Base-by-base conservation (phyloP, 495 filamentous ascomycete genomes). In the Neurospora terricola region DNA sequence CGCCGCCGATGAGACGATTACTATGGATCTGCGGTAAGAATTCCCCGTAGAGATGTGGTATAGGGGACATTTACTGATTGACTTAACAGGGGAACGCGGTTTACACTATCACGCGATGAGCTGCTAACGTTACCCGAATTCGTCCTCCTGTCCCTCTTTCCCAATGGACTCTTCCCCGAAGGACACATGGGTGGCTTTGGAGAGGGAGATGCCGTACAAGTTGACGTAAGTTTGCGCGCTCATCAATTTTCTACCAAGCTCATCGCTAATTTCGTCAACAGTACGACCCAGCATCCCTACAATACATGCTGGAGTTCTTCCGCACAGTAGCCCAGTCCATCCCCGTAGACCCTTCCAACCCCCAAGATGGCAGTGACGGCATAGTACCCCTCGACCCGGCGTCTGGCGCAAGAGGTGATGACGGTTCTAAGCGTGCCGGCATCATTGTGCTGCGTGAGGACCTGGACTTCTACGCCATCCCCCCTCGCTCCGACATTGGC, bases 241-340 rank as follows among this genome's bases (percentile, higher is more conserved):
- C 72, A 72, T 73, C 70, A 68, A 71, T 75, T 59, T 81, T 87
- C 78, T 80, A 88, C 77, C 79, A 86, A 83, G 84, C 89, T 91
- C 82, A 92, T 86, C 80, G 76, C 72, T 76, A 71, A 70, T 16
- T 79, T 73, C 77, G 75, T 71, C 81, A 85, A 73, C 84, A 99
- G 96, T 99, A 98, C 83, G 96, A 99, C 81, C 95, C 96, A 38
- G 89, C 90, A 36, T 97, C 94, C 42, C 88, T 99, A 36, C 93
- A 98, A 82, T 99, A 98, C 85, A 99, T 99, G 96, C 88, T 99
- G 69, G 96, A 98, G 75, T 99, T 99, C 84, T 99, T 99, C 86
- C 93, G 96, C 54, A 90, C 89, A 70, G 94, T 99, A 70, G 95
- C 96, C 38, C 93, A 97, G 78, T 95, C 92, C 38, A 98, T 99